A percentile compares a stretch with the other conserved stretches of the same genome.
Evolutionary conservation across 2,329 filamentous ascomycete species (phyloP).

Genomic region (Cryphonectria nitschkei): DNA sequence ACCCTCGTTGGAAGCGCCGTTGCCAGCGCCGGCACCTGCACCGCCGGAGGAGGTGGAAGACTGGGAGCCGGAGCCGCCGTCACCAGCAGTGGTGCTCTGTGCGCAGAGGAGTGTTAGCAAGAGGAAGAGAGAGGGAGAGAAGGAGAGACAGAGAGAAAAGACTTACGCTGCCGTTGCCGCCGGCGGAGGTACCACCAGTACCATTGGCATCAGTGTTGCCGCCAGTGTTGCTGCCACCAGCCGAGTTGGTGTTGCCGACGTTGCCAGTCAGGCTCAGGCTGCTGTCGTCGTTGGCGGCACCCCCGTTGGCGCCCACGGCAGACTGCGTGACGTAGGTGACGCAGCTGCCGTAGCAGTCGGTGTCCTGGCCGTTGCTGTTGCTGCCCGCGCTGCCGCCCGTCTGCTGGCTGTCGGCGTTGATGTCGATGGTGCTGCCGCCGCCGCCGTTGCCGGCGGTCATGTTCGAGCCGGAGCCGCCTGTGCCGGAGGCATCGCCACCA

Average conservation of each 20-base stretch:
- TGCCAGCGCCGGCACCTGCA: not conserved
- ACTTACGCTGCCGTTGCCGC: slow-evolving; percentile 1
- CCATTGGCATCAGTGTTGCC: slow-evolving; percentile 1
- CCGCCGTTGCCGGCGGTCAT: not conserved
- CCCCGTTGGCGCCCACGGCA: not conserved
- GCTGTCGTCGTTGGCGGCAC: not conserved
- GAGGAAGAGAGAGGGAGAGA: not conserved
- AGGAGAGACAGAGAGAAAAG: not conserved
- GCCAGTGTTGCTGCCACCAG: not conserved
- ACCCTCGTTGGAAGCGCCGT: not conserved
- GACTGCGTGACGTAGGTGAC: slow-evolving; percentile 14
- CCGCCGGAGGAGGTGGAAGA: not conserved
- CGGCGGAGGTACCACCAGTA: not conserved
- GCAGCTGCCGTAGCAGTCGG: slow-evolving; percentile 17
- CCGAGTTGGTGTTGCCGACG: not conserved
- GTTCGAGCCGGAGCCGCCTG: not conserved
- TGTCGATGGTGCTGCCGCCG: not conserved
- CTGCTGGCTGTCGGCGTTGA: not conserved
- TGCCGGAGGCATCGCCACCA: not conserved
- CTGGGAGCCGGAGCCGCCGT: not conserved
- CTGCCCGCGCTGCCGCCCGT: not conserved
- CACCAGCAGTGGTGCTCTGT: not conserved
- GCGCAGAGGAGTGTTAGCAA: not conserved
- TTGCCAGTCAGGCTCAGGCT: not conserved
- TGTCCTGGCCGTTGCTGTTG: slow-evolving; percentile 11